phyloP scores from a whole-genome alignment of 2,329 filamentous ascomycete genomes.

The Paracoccidioides lutzii region DNA sequence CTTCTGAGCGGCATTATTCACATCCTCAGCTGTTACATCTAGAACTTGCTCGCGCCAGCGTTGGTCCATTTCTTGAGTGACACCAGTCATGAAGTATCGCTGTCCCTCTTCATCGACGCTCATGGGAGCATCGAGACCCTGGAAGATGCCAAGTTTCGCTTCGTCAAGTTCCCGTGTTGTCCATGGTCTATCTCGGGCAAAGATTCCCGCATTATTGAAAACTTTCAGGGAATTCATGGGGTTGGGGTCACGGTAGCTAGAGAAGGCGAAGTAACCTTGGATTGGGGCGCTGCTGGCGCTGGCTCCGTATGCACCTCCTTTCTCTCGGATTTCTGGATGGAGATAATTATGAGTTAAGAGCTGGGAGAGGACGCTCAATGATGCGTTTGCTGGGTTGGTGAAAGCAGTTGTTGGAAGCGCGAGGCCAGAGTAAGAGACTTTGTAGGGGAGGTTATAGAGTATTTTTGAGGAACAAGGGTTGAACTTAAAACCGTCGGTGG shows the following conservation, averaged over 20 bases:
- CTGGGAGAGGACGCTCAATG: constrained; percentile 78
- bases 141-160: constrained; percentile 90
- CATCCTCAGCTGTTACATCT: constrained; percentile 69
- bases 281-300: constrained; percentile 71
- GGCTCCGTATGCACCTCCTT: constrained; percentile 90
- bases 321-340: constrained; percentile 94
- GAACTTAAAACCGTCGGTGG: constrained; percentile 11
- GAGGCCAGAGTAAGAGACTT: constrained; percentile 86
- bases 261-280: constrained; percentile 82
- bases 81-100: constrained; percentile 67
- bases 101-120: constrained; percentile 82
- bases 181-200: constrained; percentile 73
- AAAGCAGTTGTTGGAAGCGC: constrained; percentile 77
- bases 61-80: constrained; percentile 84
- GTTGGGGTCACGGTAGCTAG: constrained; percentile 93
- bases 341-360: constrained; percentile 92
- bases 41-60: constrained; percentile 68
- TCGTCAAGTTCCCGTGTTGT: constrained; percentile 78
- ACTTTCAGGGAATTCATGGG: constrained; percentile 76
- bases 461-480: constrained; percentile 46
- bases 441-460: constrained; percentile 89
- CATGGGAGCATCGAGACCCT: constrained; percentile 75
- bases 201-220: constrained; percentile 68
- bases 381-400: constrained; percentile 57
- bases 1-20: constrained; percentile 66